Conservation (phyloP, 2,329 filamentous ascomycete genomes). For the Clarireedia monteithiana region DNA sequence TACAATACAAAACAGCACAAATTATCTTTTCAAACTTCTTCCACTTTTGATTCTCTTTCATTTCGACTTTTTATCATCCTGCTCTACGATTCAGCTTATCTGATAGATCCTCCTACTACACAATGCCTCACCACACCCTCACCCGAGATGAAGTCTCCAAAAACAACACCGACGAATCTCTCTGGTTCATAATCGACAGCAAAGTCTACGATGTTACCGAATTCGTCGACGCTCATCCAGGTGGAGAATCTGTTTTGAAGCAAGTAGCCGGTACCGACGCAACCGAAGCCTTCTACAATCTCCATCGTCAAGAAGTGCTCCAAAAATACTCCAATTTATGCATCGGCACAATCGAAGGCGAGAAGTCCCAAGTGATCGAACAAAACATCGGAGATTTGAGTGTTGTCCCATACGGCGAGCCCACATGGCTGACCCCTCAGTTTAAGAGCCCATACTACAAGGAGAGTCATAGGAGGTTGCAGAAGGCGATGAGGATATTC, state of each 20-base stretch:
- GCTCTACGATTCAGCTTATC: too few relatives aligned
- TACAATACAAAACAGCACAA: not conserved
- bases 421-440: constrained; percentile 68
- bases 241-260: constrained; percentile 65
- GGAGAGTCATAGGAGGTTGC: constrained; percentile 62
- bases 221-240: constrained; percentile 79
- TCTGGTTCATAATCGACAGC: constrained; percentile 81
- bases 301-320: constrained; percentile 85
- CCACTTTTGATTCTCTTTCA: too few relatives aligned
- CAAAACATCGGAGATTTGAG: constrained; percentile 65
- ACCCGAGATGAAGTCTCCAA: constrained; percentile 61
- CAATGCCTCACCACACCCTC: constrained; percentile 27
- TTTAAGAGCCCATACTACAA: constrained; percentile 78
- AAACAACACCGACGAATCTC: constrained; percentile 61
- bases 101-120: not conserved
- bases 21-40: too few relatives aligned
- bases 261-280: constrained; percentile 79
- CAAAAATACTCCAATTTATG: constrained; percentile 68
- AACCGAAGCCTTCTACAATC: constrained; percentile 80
- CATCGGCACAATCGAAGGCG: constrained; percentile 67
- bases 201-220: constrained; percentile 82
- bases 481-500: constrained; percentile 64
- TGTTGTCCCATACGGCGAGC: constrained; percentile 75
- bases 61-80: too few relatives aligned
- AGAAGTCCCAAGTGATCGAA: constrained; percentile 66